These are phyloP conservation scores for Kwoniella dejecticola DNA, from an alignment of 768 basidiomycete genomes.

Conservation along the genomic window DNA sequence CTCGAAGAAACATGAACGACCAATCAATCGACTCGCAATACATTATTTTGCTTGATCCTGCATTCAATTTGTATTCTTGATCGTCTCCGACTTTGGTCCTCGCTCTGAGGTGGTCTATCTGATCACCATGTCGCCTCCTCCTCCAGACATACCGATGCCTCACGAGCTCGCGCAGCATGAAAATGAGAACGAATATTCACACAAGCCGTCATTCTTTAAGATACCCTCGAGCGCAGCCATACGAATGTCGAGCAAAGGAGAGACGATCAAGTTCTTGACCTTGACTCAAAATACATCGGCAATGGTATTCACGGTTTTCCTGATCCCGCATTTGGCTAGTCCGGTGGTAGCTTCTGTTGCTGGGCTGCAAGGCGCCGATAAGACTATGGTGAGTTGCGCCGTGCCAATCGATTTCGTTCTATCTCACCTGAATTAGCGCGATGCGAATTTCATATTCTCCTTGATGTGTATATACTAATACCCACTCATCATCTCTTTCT, in stretches of 20 bases:
- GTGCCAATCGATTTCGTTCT: neutral
- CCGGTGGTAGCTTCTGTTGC: conserved; percentile 72
- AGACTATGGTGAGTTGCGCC: conserved; percentile 66
- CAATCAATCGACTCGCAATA: neutral
- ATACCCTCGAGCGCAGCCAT: too few relatives aligned
- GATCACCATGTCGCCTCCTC: conserved; percentile 18
- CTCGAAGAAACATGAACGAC: neutral
- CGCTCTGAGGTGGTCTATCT: too few relatives aligned
- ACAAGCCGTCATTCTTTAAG: neutral
- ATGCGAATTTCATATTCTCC: too few relatives aligned
- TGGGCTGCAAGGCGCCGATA: conserved; percentile 68
- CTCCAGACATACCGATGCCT: conserved; percentile 7
- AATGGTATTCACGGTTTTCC: conserved; percentile 75
- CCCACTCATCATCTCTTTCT: too few relatives aligned
- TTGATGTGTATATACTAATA: too few relatives aligned
- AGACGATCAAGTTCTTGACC: conserved; percentile 59
- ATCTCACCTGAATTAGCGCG: too few relatives aligned
- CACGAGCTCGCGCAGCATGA: conserved; percentile 2
- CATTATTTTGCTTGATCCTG: too few relatives aligned
- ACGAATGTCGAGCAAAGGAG: conserved; percentile 32
- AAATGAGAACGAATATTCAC: neutral
- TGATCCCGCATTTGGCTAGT: conserved; percentile 76
- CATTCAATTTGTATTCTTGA: too few relatives aligned
- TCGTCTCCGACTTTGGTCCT: too few relatives aligned
- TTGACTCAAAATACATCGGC: conserved; percentile 68